These are phyloP conservation scores for Aristolochia californica DNA, from an alignment of 164 flowering plant genomes.

Conservation along the genomic window DNA sequence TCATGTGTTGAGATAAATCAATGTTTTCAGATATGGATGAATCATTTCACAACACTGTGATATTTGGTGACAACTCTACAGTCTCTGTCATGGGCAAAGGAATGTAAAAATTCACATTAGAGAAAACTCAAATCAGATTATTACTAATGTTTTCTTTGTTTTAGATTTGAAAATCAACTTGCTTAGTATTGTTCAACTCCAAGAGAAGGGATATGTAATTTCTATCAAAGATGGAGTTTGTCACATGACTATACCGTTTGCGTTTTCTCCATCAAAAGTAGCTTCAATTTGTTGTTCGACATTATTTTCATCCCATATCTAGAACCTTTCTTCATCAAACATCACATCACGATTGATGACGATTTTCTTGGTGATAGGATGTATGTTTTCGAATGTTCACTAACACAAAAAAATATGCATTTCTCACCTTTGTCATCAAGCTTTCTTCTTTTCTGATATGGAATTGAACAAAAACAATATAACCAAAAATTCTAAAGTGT, in stretches of 20 bases:
- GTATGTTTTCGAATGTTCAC: too few relatives aligned
- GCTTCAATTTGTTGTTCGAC: neutral
- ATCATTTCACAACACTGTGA: too few relatives aligned
- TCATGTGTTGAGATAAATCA: neutral
- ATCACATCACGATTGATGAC: too few relatives aligned
- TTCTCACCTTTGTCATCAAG: too few relatives aligned
- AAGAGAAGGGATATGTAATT: neutral
- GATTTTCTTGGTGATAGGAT: too few relatives aligned
- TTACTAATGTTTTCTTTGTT: neutral
- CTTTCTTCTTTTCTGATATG: too few relatives aligned
- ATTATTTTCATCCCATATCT: too few relatives aligned
- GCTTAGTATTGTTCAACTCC: neutral
- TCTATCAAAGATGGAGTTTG: neutral
- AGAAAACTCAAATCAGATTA: too few relatives aligned
- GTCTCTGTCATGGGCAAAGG: neutral
- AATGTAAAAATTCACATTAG: neutral
- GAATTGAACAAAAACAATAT: too few relatives aligned
- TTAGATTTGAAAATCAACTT: neutral
- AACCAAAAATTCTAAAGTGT: too few relatives aligned
- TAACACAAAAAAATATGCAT: too few relatives aligned
- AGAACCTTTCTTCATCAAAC: too few relatives aligned
- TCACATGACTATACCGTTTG: neutral
- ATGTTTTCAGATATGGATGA: neutral
- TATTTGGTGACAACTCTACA: neutral
- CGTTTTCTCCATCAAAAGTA: neutral